phyloP scores from a whole-genome alignment of 805 yeast genomes.

The Starmerella khaoyaiensis region DNA sequence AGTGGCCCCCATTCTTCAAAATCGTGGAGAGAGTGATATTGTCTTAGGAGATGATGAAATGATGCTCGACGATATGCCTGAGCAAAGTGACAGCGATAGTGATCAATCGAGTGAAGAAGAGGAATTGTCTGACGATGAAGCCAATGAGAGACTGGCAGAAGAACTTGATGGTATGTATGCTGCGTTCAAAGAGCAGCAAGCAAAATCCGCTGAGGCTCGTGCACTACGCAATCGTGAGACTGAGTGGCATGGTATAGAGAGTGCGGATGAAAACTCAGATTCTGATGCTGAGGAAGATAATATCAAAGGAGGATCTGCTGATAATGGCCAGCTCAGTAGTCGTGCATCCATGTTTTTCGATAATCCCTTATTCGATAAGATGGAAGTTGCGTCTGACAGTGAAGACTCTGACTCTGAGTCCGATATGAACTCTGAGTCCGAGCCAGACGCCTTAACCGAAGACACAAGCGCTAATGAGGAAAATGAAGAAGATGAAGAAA shows the following conservation, averaged over 20 bases:
- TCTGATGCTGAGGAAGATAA: constrained; percentile 19
- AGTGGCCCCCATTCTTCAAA: constrained; percentile 28
- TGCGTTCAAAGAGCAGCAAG: constrained; percentile 40
- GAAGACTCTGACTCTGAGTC: constrained; percentile 22
- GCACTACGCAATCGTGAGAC: constrained; percentile 42
- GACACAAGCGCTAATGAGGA: neutral
- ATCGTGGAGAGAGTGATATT: constrained; percentile 14
- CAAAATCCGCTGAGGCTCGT: constrained; percentile 37
- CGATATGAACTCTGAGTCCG: constrained; percentile 8
- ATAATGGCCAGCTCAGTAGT: constrained; percentile 24
- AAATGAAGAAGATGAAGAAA: constrained; percentile 19
- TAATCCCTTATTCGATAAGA: constrained; percentile 27
- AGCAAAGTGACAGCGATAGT: constrained; percentile 25
- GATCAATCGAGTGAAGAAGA: constrained; percentile 29
- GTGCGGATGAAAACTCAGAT: constrained; percentile 25
- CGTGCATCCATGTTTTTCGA: constrained; percentile 31
- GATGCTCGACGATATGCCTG: constrained; percentile 27
- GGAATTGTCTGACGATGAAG: constrained; percentile 28
- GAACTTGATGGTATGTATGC: constrained; percentile 75
- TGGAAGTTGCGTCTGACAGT: constrained; percentile 20
- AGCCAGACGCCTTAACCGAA: constrained; percentile 4
- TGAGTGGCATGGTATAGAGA: constrained; percentile 26
- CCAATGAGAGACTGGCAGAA: constrained; percentile 49
- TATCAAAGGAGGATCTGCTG: constrained; percentile 17
- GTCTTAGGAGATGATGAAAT: constrained; percentile 28